A percentile compares a stretch with the other conserved stretches of the same genome.
These are phyloP conservation scores for Candida freyschussii DNA, from an alignment of 1,139 yeast genomes.

Conservation along the genomic window DNA sequence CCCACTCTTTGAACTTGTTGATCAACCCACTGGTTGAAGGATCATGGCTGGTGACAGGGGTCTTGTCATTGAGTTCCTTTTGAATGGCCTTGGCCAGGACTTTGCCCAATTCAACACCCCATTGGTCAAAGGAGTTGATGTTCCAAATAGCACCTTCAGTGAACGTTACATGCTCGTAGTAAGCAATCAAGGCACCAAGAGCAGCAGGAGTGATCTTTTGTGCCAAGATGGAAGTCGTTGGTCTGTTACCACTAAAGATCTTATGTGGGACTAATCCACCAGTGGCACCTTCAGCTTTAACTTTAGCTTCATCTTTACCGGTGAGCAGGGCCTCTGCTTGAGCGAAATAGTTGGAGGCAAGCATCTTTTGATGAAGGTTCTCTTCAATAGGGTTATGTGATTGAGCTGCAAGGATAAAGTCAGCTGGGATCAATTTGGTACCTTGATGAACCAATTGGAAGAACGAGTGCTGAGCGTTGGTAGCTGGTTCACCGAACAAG, in stretches of 20 bases:
- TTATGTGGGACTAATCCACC: slow-evolving; percentile 90
- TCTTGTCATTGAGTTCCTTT: slow-evolving; percentile 66
- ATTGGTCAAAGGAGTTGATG: slow-evolving; percentile 98
- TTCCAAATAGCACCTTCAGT: slow-evolving; percentile 99
- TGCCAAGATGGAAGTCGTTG: slow-evolving; percentile 94
- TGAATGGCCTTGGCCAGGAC: slow-evolving; percentile 95
- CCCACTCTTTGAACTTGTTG: slow-evolving; percentile 92
- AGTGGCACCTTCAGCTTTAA: slow-evolving; percentile 83
- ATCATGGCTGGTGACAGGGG: slow-evolving; percentile 66
- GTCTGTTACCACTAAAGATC: slow-evolving; percentile 96
- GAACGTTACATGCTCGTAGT: slow-evolving; percentile 95
- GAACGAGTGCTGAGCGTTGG: slow-evolving; percentile 98
- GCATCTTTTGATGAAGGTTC: slow-evolving; percentile 94
- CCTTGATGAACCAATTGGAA: slow-evolving; percentile 99
- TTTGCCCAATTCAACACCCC: slow-evolving; percentile 99
- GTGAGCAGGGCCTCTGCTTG: slow-evolving; percentile 98
- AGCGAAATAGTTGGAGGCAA: slow-evolving; percentile 97
- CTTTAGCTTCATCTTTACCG: slow-evolving; percentile 84
- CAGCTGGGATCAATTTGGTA: slow-evolving; percentile 94
- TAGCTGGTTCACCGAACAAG: slow-evolving; percentile 97
- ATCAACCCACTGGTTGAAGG: slow-evolving; percentile 87
- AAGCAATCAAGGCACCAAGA: slow-evolving; percentile 92
- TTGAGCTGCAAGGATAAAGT: slow-evolving; percentile 93
- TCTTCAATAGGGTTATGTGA: slow-evolving; percentile 95
- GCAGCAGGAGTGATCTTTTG: slow-evolving; percentile 96